phyloP scores from a whole-genome alignment of 345 rosid genomes.

The Balakata baccata region DNA sequence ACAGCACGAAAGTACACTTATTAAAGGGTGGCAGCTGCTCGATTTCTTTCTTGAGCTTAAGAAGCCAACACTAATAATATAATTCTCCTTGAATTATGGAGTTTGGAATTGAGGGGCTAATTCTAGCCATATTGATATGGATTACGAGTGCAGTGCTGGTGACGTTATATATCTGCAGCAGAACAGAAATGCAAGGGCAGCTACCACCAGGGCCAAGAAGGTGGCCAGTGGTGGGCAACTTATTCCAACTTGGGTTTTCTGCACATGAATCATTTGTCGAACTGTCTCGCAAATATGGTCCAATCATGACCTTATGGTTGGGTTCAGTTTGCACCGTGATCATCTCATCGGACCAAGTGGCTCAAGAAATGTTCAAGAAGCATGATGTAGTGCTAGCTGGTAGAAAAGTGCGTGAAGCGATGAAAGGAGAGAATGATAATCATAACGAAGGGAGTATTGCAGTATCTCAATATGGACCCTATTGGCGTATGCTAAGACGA shows the following conservation, averaged over 20 bases:
- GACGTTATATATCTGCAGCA: slow-evolving; percentile 1
- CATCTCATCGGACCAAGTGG: slow-evolving; percentile 59
- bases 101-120: no score
- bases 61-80: no score
- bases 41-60: no score
- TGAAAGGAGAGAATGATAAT: slow-evolving; percentile 51
- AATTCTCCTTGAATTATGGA: no score
- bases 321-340: slow-evolving; percentile 74
- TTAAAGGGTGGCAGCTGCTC: no score
- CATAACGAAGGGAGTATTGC: slow-evolving; percentile 50
- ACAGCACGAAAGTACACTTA: no score
- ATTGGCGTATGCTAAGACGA: slow-evolving; percentile 74
- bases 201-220: slow-evolving; percentile 71
- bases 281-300: slow-evolving; percentile 51
- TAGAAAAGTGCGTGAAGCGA: slow-evolving; percentile 70
- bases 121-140: no score
- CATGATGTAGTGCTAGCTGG: slow-evolving; percentile 68
- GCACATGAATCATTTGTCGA: slow-evolving; percentile 55
- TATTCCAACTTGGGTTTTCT: slow-evolving; percentile 50
- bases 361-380: slow-evolving; percentile 71
- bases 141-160: no score
- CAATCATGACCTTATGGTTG: slow-evolving; percentile 64
- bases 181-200: slow-evolving; percentile 18
- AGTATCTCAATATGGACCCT: slow-evolving; percentile 69
- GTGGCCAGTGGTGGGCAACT: slow-evolving; percentile 67